Percentiles rank a stretch among this genome's conserved stretches.
Conservation (phyloP, 1,284 basidiomycete species). For the Taiwanofungus camphoratus region DNA sequence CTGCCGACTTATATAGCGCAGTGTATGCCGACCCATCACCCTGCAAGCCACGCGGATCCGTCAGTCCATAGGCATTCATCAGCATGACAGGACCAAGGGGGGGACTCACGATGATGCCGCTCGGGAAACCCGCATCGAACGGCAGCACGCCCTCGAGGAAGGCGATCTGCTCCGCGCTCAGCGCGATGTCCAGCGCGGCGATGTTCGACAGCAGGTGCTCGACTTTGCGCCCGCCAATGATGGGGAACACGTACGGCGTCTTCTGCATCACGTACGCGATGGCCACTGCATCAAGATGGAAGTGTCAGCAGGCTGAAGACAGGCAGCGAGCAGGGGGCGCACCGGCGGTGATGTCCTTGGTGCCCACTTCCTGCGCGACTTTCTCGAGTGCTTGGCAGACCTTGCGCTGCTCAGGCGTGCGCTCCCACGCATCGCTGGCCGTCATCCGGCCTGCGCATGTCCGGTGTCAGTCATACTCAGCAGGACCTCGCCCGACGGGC, state of each 20-base stretch:
- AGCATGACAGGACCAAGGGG: neutral
- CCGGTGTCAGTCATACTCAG: no score
- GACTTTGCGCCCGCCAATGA: conserved; percentile 42
- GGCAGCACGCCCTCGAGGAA: conserved; percentile 34
- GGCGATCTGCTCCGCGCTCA: conserved; percentile 36
- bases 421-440: conserved; percentile 17
- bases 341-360: conserved; percentile 17
- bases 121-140: conserved; percentile 39
- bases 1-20: neutral
- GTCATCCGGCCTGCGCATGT: conserved; percentile 10
- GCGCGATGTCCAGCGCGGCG: conserved; percentile 37
- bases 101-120: conserved; percentile 30
- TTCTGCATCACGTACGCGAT: conserved; percentile 46
- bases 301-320: neutral
- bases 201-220: conserved; percentile 42
- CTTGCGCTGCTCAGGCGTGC: conserved; percentile 18
- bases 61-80: no score
- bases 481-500: no score
- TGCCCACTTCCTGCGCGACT: conserved; percentile 20
- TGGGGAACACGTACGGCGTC: conserved; percentile 37
- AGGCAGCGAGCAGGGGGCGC: neutral
- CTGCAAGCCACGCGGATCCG: neutral
- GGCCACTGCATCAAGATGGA: conserved; percentile 24
- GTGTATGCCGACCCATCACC: neutral
- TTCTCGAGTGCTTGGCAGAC: conserved; percentile 23